Conservation (phyloP, 148 eudicot species). For the Arctostaphylos glauca region DNA sequence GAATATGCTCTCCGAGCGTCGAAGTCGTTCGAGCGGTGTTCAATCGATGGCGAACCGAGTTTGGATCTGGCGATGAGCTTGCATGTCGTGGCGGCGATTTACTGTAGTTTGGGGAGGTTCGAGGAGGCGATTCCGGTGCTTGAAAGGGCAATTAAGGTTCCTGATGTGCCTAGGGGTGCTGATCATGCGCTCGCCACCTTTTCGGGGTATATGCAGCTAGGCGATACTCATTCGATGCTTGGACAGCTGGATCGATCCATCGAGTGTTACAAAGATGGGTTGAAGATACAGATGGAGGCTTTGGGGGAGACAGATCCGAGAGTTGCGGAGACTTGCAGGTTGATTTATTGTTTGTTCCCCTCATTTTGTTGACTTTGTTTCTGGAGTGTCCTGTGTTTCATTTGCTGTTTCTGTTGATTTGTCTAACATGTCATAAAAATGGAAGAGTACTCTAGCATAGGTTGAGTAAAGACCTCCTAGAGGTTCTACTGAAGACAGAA, state of each 20-base stretch:
- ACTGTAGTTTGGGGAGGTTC: conserved; percentile 79
- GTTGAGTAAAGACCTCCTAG: neutral
- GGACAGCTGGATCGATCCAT: conserved; percentile 84
- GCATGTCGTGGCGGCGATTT: conserved; percentile 91
- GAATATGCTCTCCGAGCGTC: conserved; percentile 83
- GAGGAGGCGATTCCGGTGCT: conserved; percentile 83
- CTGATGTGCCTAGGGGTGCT: conserved; percentile 54
- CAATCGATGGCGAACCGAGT: conserved; percentile 65
- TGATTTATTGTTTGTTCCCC: neutral
- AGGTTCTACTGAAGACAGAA: neutral
- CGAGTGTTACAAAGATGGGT: conserved; percentile 72
- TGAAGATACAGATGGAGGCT: conserved; percentile 76
- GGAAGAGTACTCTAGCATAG: neutral
- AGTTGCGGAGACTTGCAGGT: conserved; percentile 99
- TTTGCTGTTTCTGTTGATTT: neutral
- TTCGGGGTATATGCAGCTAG: conserved; percentile 95
- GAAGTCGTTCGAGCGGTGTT: conserved; percentile 74
- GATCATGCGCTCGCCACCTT: conserved; percentile 92
- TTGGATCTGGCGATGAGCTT: conserved; percentile 86
- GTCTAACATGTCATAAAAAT: neutral
- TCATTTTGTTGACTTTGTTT: neutral
- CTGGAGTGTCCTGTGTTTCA: neutral
- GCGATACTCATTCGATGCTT: conserved; percentile 91
- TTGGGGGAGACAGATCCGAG: conserved; percentile 91
- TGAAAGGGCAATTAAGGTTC: conserved; percentile 77